phyloP scores from a whole-genome alignment of 495 filamentous ascomycete species.

The Glonium stellatum region DNA sequence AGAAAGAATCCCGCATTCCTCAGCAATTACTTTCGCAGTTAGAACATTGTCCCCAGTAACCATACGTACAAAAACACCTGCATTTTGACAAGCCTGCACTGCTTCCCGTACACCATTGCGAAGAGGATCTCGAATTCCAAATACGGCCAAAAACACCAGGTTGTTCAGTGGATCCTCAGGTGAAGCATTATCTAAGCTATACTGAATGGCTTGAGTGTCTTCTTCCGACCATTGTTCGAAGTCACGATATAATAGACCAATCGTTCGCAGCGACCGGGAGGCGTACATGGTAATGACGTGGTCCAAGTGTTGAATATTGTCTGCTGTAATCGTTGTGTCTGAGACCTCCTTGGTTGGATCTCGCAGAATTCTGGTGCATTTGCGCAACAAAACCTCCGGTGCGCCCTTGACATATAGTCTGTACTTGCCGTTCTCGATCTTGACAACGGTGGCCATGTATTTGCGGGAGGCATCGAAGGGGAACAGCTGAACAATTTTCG shows the following conservation, averaged over 20 bases:
- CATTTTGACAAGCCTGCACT: constrained; percentile 62
- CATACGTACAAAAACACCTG: constrained; percentile 83
- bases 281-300: constrained; percentile 73
- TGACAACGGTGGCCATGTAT: constrained; percentile 62
- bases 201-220: constrained; percentile 55
- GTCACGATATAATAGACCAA: constrained; percentile 79
- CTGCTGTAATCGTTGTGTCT: constrained; percentile 22
- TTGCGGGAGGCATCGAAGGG: constrained; percentile 65
- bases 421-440: constrained; percentile 47
- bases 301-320: constrained; percentile 47
- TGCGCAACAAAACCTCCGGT: constrained; percentile 59
- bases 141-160: constrained; percentile 57
- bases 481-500: constrained; percentile 55
- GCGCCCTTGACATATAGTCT: constrained; percentile 65
- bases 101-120: constrained; percentile 65
- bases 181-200: constrained; percentile 59
- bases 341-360: constrained; percentile 58
- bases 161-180: constrained; percentile 73
- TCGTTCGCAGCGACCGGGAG: constrained; percentile 74
- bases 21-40: constrained; percentile 80
- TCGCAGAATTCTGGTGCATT: constrained; percentile 57
- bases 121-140: constrained; percentile 63
- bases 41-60: constrained; percentile 83
- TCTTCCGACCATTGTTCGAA: constrained; percentile 83
- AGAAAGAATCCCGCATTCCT: constrained; percentile 75